These are phyloP conservation scores for Phytophthora citricola DNA, from an alignment of 352 stramenopile genomes.

Conservation along the genomic window DNA sequence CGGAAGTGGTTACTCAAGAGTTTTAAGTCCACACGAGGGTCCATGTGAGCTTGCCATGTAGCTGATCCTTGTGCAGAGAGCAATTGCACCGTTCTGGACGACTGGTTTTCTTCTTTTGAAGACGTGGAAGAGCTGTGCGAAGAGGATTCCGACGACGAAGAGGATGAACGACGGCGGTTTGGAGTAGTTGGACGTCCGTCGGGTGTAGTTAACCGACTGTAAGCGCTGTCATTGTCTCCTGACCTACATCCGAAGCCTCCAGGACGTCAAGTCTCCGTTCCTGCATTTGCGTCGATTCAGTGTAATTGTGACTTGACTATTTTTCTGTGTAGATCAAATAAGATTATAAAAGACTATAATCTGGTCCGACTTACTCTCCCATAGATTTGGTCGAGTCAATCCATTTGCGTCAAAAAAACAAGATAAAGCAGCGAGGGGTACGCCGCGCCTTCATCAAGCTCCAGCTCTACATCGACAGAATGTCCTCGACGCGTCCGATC, in stretches of 20 bases:
- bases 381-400: slow-evolving; percentile 9
- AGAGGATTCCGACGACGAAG: slow-evolving; percentile 31
- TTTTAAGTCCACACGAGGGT: slow-evolving; percentile 60
- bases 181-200: background rate
- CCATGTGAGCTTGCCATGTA: slow-evolving; percentile 58
- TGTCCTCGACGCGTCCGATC: slow-evolving; percentile 61
- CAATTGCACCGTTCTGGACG: slow-evolving; percentile 29
- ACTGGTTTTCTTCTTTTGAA: slow-evolving; percentile 11
- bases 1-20: slow-evolving; percentile 75
- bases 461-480: slow-evolving; percentile 17
- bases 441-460: slow-evolving; percentile 9
- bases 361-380: slow-evolving; percentile 7
- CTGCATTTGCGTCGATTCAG: background rate
- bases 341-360: slow-evolving; percentile 2
- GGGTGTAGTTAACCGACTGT: slow-evolving; percentile 19
- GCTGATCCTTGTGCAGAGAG: slow-evolving; percentile 48
- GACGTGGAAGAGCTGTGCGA: slow-evolving; percentile 23
- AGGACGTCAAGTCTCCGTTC: slow-evolving; percentile 30
- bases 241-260: slow-evolving; percentile 25
- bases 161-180: slow-evolving; percentile 2
- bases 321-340: background rate
- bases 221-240: slow-evolving; percentile 13
- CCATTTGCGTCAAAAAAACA: slow-evolving; percentile 20
- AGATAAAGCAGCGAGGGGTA: slow-evolving; percentile 12
- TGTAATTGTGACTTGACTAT: background rate